Evolutionary conservation across 805 yeast genomes (phyloP), one percentile per base, ranked within the genome.

Genomic region (Spathaspora arborariae): DNA sequence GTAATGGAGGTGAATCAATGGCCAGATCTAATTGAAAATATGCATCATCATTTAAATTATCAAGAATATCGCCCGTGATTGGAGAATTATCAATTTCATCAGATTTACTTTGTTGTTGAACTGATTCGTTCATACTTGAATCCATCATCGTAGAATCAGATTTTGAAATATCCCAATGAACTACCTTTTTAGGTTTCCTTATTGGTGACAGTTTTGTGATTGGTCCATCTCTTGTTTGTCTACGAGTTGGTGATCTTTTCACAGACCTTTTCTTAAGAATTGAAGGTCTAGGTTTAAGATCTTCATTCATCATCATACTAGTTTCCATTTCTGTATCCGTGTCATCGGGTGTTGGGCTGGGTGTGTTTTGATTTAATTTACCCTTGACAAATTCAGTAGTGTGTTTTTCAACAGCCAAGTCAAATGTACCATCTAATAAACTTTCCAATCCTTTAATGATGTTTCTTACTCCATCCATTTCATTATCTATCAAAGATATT

Each of bases 361-460:
- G 21, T 35, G 54, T 58, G 13, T 39, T 47, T 8, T 57, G 57
- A 26, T 45, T 40, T 7, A 56, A 45, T 45, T 57, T 58, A 15
- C 43, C 45, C 47, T 57, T 62, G 57, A 68, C 56, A 48, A 66
- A 69, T 2, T 34, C 44, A 5, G 69, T 54, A 0, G 72, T 56
- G 22, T 52, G 48, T 15, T 53, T 53, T 37, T 71, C 75, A 2
- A 70, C 47, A 1, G 62, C 62, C 10, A 59, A 41, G 45, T 70
- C 76, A 52, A 57, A 70, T 36, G 67, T 74, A 10, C 71, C 68
- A 49, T 62, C 60, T 7, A 61, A 54, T 41, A 67, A 51, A 20
- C 45, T 47, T 39, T 64, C 65, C 10, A 63, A 44, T 9, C 42
- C 30, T 4, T 19, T 15, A 13, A 49, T 41, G 15, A 52, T n/a